phyloP scores from a whole-genome alignment of 1,284 basidiomycete species.

The Apiotrichum laibachii region DNA sequence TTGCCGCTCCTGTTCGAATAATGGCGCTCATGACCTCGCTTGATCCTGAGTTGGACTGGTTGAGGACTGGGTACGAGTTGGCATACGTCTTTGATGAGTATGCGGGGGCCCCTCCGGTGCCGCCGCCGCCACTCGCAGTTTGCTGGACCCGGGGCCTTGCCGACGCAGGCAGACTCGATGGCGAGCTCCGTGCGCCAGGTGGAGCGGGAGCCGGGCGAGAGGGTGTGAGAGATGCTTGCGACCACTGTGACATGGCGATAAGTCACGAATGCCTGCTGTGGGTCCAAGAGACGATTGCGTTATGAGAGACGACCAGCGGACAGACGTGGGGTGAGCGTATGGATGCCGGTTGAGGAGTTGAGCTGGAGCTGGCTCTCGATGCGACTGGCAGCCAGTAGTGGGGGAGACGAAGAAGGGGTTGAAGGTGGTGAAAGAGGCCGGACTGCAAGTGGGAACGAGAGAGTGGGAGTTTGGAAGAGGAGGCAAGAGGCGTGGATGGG shows the following conservation, averaged over 20 bases:
- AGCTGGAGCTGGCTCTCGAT: neutral
- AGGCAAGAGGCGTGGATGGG: neutral
- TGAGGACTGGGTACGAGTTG: constrained; percentile 32
- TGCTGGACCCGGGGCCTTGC: constrained; percentile 3
- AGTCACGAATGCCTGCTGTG: neutral
- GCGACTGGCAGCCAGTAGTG: neutral
- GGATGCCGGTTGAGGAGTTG: neutral
- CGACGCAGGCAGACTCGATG: constrained; percentile 6
- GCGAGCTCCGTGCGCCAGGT: constrained; percentile 21
- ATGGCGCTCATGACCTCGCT: constrained; percentile 23
- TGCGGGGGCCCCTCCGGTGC: neutral
- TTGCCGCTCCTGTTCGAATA: constrained; percentile 60
- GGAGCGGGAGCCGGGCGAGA: constrained; percentile 43
- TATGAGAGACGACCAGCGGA: too few species aligned
- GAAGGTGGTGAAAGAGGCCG: neutral
- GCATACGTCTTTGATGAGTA: constrained; percentile 35
- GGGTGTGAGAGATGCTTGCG: constrained; percentile 38
- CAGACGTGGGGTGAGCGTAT: neutral
- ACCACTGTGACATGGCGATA: constrained; percentile 31
- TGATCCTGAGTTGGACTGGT: constrained; percentile 18
- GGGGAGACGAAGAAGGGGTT: neutral
- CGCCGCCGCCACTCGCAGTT: too few species aligned
- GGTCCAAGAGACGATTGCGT: too few species aligned
- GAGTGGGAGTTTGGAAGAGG: neutral
- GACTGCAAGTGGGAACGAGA: neutral